Base-by-base conservation (phyloP, 345 rosid genomes). In the Pelargonium nanum region DNA sequence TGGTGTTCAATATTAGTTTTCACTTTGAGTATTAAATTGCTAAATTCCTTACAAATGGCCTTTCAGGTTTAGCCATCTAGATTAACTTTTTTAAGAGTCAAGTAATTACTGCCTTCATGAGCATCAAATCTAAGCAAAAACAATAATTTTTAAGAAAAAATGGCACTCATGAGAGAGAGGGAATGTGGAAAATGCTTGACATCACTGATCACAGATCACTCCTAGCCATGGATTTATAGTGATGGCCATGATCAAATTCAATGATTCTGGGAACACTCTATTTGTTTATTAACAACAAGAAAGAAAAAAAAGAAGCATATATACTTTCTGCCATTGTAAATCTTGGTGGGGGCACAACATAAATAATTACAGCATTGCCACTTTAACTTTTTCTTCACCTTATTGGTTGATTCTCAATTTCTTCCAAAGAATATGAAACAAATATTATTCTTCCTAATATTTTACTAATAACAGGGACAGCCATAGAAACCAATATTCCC, bases 101-200 rank as follows among this genome's bases (percentile, higher is more conserved):
- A 28, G 13, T 15, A 34, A 34, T 5, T 15, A 34, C 4, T 15
- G 13, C 6, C 45, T 34, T 34, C 13, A 16, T 24, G 13, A 45
- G 68, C 54, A 57, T 65, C 68, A 57, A 57, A 52, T 19, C 24
- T 56, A 44, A 57, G 17, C 32, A 56, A 64, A 25, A 51, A 21
- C 26, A n/a, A 58, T 1, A 21, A 51, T n/a, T n/a, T n/a, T 10
- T 1, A 34, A 34, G 45, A 34, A 34, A 34, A 65, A 6, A 22
- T 1, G 32, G 28, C 55, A 21, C 56, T 32, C 32, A 19, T 4
- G 45, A 34, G 4, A 34, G 17, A 22, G 10, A 9, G 63, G 60
- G 72, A 69, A 63, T 53, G 59, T 53, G 15, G 59, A 56, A 28
- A 53, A 52, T 62, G 26, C 45, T 24, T 57, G 63, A 24, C 22